Evolutionary conservation across 1,284 basidiomycete species (phyloP).

Genomic region (Leccinum pachyderme): DNA sequence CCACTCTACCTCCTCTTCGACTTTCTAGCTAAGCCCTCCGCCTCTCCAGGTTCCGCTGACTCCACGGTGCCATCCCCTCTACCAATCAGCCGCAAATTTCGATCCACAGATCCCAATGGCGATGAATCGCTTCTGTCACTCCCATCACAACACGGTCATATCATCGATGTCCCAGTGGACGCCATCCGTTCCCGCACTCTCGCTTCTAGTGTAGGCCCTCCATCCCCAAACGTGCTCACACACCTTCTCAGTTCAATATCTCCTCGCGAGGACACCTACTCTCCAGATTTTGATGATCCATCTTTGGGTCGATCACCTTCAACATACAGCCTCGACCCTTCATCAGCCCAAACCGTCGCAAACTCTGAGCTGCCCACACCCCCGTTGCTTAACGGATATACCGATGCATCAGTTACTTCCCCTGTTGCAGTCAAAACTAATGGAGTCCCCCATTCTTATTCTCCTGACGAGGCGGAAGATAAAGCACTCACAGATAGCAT

Average conservation of each 20-base stretch:
- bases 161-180: slow-evolving; percentile 22
- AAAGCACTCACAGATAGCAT: slow-evolving; percentile 29
- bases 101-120: background rate
- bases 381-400: slow-evolving; percentile 9
- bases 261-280: slow-evolving; percentile 20
- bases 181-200: slow-evolving; percentile 13
- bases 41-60: slow-evolving; percentile 28
- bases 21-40: slow-evolving; percentile 5
- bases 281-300: slow-evolving; percentile 10
- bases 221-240: slow-evolving; percentile 25
- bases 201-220: slow-evolving; percentile 18
- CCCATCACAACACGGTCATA: slow-evolving; percentile 4
- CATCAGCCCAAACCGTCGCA: slow-evolving; percentile 15
- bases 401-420: slow-evolving; percentile 15
- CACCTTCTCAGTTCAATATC: slow-evolving; percentile 29
- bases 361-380: slow-evolving; percentile 31
- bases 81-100: slow-evolving; percentile 23
- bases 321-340: slow-evolving; percentile 8
- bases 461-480: slow-evolving; percentile 11
- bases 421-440: slow-evolving; percentile 17
- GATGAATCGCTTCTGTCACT: slow-evolving; percentile 3
- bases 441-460: slow-evolving; percentile 3
- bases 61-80: slow-evolving; percentile 32
- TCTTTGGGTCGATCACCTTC: slow-evolving; percentile 9
- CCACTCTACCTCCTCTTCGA: slow-evolving; percentile 3